These are phyloP conservation scores for Daldinia decipiens DNA, from an alignment of 495 filamentous ascomycete species.

Conservation along the genomic window DNA sequence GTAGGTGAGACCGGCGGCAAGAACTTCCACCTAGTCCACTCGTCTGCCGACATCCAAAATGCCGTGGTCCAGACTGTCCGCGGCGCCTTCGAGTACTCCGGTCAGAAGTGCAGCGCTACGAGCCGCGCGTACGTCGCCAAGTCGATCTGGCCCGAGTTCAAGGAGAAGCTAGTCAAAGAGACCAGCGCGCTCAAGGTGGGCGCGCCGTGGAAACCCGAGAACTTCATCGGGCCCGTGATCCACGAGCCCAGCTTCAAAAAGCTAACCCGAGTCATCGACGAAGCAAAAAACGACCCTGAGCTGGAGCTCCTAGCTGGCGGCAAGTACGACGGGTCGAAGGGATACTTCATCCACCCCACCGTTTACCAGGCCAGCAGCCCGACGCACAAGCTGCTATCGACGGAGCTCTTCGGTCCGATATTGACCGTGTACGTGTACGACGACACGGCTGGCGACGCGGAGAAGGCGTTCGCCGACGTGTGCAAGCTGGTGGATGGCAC, in stretches of 20 bases:
- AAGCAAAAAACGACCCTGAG: conserved; percentile 70
- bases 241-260: conserved; percentile 76
- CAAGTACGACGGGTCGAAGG: conserved; percentile 71
- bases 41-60: conserved; percentile 76
- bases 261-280: conserved; percentile 72
- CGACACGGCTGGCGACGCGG: conserved; percentile 63
- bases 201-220: conserved; percentile 71
- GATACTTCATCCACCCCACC: conserved; percentile 79
- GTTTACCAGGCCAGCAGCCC: conserved; percentile 71
- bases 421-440: conserved; percentile 77
- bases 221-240: conserved; percentile 84
- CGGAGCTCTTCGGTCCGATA: conserved; percentile 83
- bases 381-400: conserved; percentile 71
- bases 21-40: conserved; percentile 88
- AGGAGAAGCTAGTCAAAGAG: conserved; percentile 68
- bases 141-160: conserved; percentile 75
- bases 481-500: conserved; percentile 69
- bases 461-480: conserved; percentile 64
- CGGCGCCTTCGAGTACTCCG: conserved; percentile 89
- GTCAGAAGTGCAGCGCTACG: conserved; percentile 88
- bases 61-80: conserved; percentile 84
- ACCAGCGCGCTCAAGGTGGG: conserved; percentile 74
- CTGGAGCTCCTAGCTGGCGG: conserved; percentile 74
- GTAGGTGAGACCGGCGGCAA: conserved; percentile 91
- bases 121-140: conserved; percentile 79